These are phyloP conservation scores for Physocladia obscura DNA, from an alignment of 192 early-diverging fungal genomes.

Conservation along the genomic window DNA sequence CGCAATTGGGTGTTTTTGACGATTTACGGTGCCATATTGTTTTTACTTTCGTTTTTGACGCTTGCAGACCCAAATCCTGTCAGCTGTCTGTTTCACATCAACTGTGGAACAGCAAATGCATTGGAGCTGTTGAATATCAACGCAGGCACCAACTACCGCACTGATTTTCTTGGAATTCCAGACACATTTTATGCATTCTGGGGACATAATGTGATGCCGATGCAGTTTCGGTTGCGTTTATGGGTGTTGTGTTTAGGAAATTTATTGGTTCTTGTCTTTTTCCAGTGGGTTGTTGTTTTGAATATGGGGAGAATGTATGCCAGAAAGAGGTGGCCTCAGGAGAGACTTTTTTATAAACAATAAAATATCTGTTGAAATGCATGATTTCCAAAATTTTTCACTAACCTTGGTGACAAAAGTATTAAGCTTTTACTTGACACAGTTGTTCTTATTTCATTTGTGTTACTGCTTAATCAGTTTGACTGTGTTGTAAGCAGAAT, in stretches of 20 bases:
- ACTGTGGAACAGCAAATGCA: slow-evolving; percentile 62
- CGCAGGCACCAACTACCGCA: slow-evolving; percentile 31
- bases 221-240: slow-evolving; percentile 58
- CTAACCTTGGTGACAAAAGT: too few relatives aligned
- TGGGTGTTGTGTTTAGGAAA: slow-evolving; percentile 40
- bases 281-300: slow-evolving; percentile 37
- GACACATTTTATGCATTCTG: slow-evolving; percentile 60
- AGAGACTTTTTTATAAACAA: slow-evolving; percentile 13
- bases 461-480: too few relatives aligned
- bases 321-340: slow-evolving; percentile 22
- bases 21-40: slow-evolving; percentile 51
- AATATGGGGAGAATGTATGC: slow-evolving; percentile 34
- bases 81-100: slow-evolving; percentile 69
- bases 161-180: slow-evolving; percentile 37
- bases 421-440: too few relatives aligned
- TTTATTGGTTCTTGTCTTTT: slow-evolving; percentile 29
- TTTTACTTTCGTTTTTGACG: slow-evolving; percentile 49
- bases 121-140: slow-evolving; percentile 39
- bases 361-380: background rate
- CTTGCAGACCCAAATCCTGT: slow-evolving; percentile 61
- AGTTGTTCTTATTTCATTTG: too few relatives aligned
- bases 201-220: slow-evolving; percentile 76
- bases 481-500: too few relatives aligned
- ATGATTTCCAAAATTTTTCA: too few relatives aligned
- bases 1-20: slow-evolving; percentile 59